Base-by-base conservation (phyloP, 805 yeast species). In the Cyberlindnera maritima region DNA sequence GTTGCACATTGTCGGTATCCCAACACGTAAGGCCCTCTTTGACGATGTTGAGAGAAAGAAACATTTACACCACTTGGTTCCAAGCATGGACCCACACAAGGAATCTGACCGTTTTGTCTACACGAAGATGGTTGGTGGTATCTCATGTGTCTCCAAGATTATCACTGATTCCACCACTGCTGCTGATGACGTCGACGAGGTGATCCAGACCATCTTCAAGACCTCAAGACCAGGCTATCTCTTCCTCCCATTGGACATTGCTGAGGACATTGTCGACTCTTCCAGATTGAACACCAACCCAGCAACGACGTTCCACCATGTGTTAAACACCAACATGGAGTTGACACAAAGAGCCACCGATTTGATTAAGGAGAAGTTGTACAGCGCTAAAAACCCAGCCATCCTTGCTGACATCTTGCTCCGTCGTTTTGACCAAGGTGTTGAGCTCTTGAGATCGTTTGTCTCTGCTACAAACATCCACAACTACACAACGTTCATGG, bases 1-100 rank as follows among this genome's bases (percentile, higher is more conserved):
- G 2, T 70, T 89, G 47, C 96, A 88, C 66, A 82, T 90, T 54
- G 96, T 90, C 15, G 97, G 97, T 34, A 79, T 84, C 31, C 69
- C 76, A 20, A 57, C 59, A 4, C 39, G 56, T 7, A 47, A 41
- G 19, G 53, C 48, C 2, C 62, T 70, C 35, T 64, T 71, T 6
- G 48, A 58, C n/a, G 50, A 48, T 9, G 29, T 42, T 1, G 61
- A 64, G 12, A 60, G 44, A 41, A 57, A 56, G 48, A 54, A 60
- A 18, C 70, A 74, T 46, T 59, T 71, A 46, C 92, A 85, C 60
- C 91, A 85, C 60, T 68, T 84, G 59, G 74, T 85, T 33, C 85
- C 83, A 35, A 66, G 69, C 41, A 57, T 70, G 31, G 67, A 78
- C 48, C 63, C 79, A 1, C 71, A 76, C 46, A 60, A 66, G 25